These are phyloP conservation scores for Diaporthe sp. DNA, from an alignment of 2,329 filamentous ascomycete genomes.

Conservation along the genomic window DNA sequence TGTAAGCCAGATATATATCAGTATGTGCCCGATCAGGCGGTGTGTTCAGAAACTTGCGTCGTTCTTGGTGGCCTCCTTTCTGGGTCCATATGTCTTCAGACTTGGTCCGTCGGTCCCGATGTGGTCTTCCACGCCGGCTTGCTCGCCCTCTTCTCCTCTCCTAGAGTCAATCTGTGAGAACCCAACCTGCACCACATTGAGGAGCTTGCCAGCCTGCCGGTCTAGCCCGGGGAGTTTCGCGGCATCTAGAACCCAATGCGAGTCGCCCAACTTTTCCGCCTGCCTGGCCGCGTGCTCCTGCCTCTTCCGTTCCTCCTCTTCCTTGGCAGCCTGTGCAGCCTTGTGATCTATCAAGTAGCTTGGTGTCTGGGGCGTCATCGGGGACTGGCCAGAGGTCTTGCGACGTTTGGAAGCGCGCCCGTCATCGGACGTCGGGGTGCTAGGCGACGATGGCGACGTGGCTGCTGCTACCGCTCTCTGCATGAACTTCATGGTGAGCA, in stretches of 20 bases:
- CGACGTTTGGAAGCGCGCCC: slow-evolving; percentile 71
- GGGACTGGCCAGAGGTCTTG: slow-evolving; percentile 55
- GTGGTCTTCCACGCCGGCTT: slow-evolving; percentile 43
- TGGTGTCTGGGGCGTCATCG: slow-evolving; percentile 47
- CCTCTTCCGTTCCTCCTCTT: slow-evolving; percentile 74
- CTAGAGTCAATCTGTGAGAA: slow-evolving; percentile 60
- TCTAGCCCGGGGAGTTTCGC: slow-evolving; percentile 36
- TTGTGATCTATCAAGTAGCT: slow-evolving; percentile 62
- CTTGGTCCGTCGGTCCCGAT: slow-evolving; percentile 20
- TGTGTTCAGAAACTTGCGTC: slow-evolving; percentile 26
- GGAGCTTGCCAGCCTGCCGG: slow-evolving; percentile 45
- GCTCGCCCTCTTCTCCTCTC: background rate
- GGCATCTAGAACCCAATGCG: slow-evolving; percentile 79
- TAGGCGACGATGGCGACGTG: slow-evolving; percentile 55
- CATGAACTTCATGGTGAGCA: slow-evolving; percentile 98
- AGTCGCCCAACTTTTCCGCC: slow-evolving; percentile 73
- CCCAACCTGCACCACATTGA: slow-evolving; percentile 70
- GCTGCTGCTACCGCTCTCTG: slow-evolving; percentile 82
- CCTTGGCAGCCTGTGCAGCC: slow-evolving; percentile 71
- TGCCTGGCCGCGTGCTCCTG: slow-evolving; percentile 70
- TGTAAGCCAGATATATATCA: slow-evolving; percentile 20
- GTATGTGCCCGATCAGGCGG: background rate
- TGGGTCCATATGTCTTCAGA: slow-evolving; percentile 31
- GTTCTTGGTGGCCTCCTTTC: slow-evolving; percentile 20
- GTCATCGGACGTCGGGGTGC: slow-evolving; percentile 56